phyloP scores from a whole-genome alignment of 345 rosid species.

The Mercurialis annua region DNA sequence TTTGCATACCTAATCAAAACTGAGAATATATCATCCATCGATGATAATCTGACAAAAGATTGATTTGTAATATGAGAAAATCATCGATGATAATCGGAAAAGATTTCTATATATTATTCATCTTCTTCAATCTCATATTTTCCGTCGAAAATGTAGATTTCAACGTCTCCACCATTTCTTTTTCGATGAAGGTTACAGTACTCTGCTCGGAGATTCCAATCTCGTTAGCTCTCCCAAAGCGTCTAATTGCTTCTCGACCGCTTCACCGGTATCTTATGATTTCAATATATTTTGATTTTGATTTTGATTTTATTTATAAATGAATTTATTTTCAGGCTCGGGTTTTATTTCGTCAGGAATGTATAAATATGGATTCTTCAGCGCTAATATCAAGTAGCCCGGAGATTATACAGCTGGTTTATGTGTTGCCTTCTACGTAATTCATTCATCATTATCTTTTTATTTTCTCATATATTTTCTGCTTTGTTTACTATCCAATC shows the following conservation, averaged over 20 bases:
- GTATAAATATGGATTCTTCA: conserved; percentile 80
- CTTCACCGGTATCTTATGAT: conserved; percentile 50
- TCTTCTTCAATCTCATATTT: conserved; percentile 1
- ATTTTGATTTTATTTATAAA: background rate
- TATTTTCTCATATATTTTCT: no score
- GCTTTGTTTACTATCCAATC: background rate
- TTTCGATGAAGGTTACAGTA: conserved; percentile 76
- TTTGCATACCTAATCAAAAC: no score
- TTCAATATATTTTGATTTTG: background rate
- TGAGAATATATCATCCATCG: no score
- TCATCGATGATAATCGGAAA: background rate
- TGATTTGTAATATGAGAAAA: background rate
- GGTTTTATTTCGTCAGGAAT: conserved; percentile 84
- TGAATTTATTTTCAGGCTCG: conserved; percentile 43
- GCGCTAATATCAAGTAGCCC: conserved; percentile 85
- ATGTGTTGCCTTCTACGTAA: conserved; percentile 84
- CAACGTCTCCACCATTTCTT: conserved; percentile 49
- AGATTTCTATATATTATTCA: background rate
- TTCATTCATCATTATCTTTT: background rate
- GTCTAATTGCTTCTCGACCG: conserved; percentile 88
- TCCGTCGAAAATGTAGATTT: conserved; percentile 22
- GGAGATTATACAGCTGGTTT: conserved; percentile 80
- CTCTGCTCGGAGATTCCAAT: conserved; percentile 80
- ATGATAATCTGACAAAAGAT: no score
- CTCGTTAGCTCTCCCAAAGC: conserved; percentile 74